Base-by-base conservation (phyloP, 108 stramenopile species). In the Bacterosira constricta region DNA sequence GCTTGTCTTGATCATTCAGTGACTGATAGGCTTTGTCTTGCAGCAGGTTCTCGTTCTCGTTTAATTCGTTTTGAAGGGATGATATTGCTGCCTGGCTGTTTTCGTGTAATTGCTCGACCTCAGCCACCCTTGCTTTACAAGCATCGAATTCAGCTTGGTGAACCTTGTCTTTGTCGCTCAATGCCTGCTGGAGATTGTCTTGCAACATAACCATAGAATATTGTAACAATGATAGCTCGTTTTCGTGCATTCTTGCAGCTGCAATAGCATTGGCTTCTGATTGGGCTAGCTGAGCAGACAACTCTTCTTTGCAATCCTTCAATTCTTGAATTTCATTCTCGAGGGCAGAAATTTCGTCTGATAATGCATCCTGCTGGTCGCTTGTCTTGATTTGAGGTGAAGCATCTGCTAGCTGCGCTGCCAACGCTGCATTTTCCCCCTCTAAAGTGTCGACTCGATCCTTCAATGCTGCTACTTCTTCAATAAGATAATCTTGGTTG, bases 31-130 rank as follows among this genome's bases (percentile, higher is more conserved):
- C n/a, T 27, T 21, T 38, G 41, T 60, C 49, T 20, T 53, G 58
- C 3, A 63, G 39, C 2, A 46, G 20, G 15, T 49, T 56, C 23
- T 75, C 56, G 42, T 66, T 75, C 51, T 75, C 58, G 10, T 41
- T 26, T 41, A 75, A 7, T 6, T 47, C 66, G 34, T 61, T 61
- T 51, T 37, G 35, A n/a, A 75, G 58, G 8, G 31, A 54, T 32
- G 20, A n/a, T 29, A 75, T 75, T 23, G 37, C 50, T 63, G 60
- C 67, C 23, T 55, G 75, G 51, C 69, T 47, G 36, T 69, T 36
- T n/a, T 42, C 50, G 7, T 69, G 47, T 18, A 37, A 44, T 37
- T 41, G n/a, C 35, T 41, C 32, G 25, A 53, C 72, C 9, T 51
- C 50, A 21, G 23, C 36, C 26, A 38, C 17, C 26, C 49, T 45